phyloP scores from a whole-genome alignment of 805 yeast genomes.

The Danielia oregonensis region DNA sequence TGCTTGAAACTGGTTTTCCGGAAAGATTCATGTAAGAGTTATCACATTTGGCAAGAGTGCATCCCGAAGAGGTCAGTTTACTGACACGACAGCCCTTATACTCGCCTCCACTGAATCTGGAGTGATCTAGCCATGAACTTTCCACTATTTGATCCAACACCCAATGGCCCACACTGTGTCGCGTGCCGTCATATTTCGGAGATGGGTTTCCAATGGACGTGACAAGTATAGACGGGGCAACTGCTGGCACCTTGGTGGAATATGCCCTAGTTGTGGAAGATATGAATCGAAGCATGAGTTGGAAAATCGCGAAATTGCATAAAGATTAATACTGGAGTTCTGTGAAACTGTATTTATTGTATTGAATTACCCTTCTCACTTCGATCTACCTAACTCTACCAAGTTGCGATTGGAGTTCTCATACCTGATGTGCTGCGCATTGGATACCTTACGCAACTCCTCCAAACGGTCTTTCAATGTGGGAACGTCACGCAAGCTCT shows the following conservation, averaged over 20 bases:
- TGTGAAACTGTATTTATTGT: too few species aligned
- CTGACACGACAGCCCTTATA: not conserved
- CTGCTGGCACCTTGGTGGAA: too few species aligned
- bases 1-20: conserved; percentile 52
- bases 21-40: conserved; percentile 65
- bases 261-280: not conserved
- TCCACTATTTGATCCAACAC: conserved; percentile 35
- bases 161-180: conserved; percentile 78
- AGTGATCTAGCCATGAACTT: too few species aligned
- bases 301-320: too few species aligned
- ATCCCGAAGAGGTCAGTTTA: conserved; percentile 10
- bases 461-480: conserved; percentile 60
- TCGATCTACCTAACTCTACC: conserved; percentile 17
- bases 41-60: conserved; percentile 47
- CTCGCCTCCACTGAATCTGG: too few species aligned
- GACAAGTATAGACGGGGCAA: conserved; percentile 4
- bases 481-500: conserved; percentile 67
- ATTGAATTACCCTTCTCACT: not conserved
- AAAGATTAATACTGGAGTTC: too few species aligned
- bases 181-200: conserved; percentile 51
- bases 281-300: not conserved
- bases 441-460: conserved; percentile 55
- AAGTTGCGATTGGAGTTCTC: conserved; percentile 26
- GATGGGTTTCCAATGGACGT: conserved; percentile 77
- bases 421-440: conserved; percentile 38